Base-by-base conservation (phyloP, 352 stramenopile species). In the Globisporangium acanthophoron region DNA sequence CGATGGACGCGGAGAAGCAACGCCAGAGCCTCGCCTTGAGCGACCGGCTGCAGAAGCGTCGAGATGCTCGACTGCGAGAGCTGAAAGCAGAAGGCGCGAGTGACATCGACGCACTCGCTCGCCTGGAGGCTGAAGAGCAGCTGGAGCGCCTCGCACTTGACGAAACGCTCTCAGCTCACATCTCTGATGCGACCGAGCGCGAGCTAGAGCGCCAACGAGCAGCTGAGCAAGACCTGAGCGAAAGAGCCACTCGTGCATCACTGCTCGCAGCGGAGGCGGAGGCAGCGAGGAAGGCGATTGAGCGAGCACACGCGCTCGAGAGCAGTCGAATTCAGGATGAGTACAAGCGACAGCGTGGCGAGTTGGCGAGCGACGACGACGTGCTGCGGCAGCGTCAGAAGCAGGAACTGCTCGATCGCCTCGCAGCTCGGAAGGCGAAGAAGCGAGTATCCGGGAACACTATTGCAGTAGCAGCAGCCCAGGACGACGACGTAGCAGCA, bases 1-100 rank as follows among this genome's bases (percentile, higher is more conserved):
- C 27, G 18, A 20, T 74, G 4, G 53, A 66, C 11, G 46, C 56
- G 9, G 64, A 78, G 21, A 74, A 74, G 40, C 46, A 65, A 40
- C 59, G 60, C 5, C 66, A 76, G 31, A 52, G 66, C 27, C 54
- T 61, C 37, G 58, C 58, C 16, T 49, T 78, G 7, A 52, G 41
- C 16, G 67, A 73, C 7, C 58, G 58, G 6, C n/a, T 64, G 43
- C 51, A 58, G 52, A 52, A 58, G 29, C 50, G 51, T 8, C 50
- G 51, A 4, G 21, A 52, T 33, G 39, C 44, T 15, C 29, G 41
- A 3, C 5, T 64, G 41, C 58, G 41, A 15, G 50, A 62, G 11
- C n/a, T 51, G 18, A 43, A 45, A 29, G 29, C 27, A 1, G n/a
- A 33, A 20, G 50, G 50, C 11, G 40, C 15, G 20, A 37, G 7